A percentile compares a stretch with the other conserved stretches of the same genome.
Evolutionary conservation across 768 basidiomycete species (phyloP).

Genomic region (Phanerochaete carnosa): DNA sequence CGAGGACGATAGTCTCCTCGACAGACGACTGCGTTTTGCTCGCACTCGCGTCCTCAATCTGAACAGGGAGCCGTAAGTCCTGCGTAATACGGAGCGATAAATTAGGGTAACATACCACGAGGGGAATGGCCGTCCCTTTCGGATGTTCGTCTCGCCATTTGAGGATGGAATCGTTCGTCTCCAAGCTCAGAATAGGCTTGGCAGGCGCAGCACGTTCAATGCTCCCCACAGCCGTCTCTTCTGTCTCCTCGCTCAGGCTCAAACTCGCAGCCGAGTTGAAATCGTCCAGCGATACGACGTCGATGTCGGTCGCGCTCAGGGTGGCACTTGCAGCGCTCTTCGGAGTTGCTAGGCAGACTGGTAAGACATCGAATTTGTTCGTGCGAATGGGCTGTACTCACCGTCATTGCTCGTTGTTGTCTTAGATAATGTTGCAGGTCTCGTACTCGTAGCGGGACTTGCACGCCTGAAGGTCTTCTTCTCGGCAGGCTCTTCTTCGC

Average conservation of each 20-base stretch:
- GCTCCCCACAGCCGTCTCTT: not conserved
- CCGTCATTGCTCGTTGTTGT: not conserved
- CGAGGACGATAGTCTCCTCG: not conserved
- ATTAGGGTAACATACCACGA: slow-evolving; percentile 10
- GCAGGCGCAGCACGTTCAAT: not conserved
- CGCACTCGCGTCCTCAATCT: too few relatives aligned
- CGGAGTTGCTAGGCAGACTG: not conserved
- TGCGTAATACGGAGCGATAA: slow-evolving; percentile 63
- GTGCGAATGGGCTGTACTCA: not conserved
- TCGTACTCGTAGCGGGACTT: not conserved
- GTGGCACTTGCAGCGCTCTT: not conserved
- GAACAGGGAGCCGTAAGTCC: not conserved
- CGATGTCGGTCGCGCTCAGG: slow-evolving; percentile 1
- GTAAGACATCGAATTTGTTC: not conserved
- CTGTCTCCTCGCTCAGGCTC: not conserved
- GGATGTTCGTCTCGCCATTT: slow-evolving; percentile 4
- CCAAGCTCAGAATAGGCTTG: not conserved
- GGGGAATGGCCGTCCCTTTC: not conserved
- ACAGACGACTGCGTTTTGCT: not conserved
- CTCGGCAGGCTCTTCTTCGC: slow-evolving; percentile 2
- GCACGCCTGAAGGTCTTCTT: not conserved
- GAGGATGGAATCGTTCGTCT: slow-evolving; percentile 3
- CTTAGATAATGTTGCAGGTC: not conserved
- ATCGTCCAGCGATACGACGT: slow-evolving; percentile 9
- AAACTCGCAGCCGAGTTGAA: slow-evolving; percentile 4